phyloP scores from a whole-genome alignment of 1,284 basidiomycete genomes.

The Sphagnurus paluster region DNA sequence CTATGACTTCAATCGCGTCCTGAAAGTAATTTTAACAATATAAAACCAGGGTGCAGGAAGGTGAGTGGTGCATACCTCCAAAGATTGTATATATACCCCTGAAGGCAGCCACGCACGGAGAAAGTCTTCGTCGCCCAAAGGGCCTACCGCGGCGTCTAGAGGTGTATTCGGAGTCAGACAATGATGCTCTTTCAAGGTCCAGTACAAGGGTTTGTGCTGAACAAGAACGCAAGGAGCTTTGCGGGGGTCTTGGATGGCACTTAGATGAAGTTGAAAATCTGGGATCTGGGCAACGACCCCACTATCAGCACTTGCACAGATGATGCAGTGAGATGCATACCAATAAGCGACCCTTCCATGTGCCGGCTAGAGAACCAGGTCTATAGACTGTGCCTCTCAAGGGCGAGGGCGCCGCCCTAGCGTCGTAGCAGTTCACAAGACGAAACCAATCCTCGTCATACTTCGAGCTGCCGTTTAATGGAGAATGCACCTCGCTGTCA shows the following conservation, averaged over 20 bases:
- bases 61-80: slow-evolving; percentile 31
- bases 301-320: slow-evolving; percentile 2
- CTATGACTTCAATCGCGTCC: slow-evolving; percentile 40
- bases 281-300: slow-evolving; percentile 15
- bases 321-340: slow-evolving; percentile 25
- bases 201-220: slow-evolving; percentile 37
- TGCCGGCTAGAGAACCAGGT: slow-evolving; percentile 41
- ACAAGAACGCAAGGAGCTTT: slow-evolving; percentile 26
- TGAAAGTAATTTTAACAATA: slow-evolving; percentile 22
- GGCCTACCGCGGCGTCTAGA: slow-evolving; percentile 32
- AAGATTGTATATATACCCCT: slow-evolving; percentile 29
- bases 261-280: slow-evolving; percentile 24
- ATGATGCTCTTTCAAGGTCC: slow-evolving; percentile 45
- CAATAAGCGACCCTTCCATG: slow-evolving; percentile 43
- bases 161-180: slow-evolving; percentile 38
- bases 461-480: slow-evolving; percentile 18
- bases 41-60: slow-evolving; percentile 6
- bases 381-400: slow-evolving; percentile 39
- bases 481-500: neutral
- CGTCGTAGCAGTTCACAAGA: slow-evolving; percentile 39
- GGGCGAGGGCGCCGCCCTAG: slow-evolving; percentile 30
- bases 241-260: slow-evolving; percentile 23
- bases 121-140: slow-evolving; percentile 38
- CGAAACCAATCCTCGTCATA: slow-evolving; percentile 48
- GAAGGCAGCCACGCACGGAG: slow-evolving; percentile 48